Conservation (phyloP, 148 eudicot species). For the Nyssa sinensis region DNA sequence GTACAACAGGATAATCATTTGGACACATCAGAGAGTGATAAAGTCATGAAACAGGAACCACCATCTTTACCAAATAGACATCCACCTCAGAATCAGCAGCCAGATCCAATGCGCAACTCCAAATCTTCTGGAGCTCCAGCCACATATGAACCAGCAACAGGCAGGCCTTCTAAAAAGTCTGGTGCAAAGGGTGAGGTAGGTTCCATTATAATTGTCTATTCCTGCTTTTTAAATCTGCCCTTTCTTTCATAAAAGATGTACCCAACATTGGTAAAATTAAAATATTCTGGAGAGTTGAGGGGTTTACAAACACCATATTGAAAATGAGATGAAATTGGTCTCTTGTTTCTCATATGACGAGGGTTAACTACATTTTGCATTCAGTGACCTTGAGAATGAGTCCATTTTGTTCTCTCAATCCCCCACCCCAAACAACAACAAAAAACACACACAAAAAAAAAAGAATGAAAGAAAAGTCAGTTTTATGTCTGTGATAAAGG, state of each 20-base stretch:
- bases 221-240: background rate
- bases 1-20: slow-evolving; percentile 28
- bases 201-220: background rate
- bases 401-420: background rate
- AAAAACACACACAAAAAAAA: too few relatives aligned
- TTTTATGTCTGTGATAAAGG: too few relatives aligned
- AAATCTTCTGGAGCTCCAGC: too few relatives aligned
- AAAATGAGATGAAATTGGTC: background rate
- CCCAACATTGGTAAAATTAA: too few relatives aligned
- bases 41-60: slow-evolving; percentile 31
- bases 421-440: too few relatives aligned
- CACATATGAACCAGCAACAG: slow-evolving; percentile 17
- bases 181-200: slow-evolving; percentile 63
- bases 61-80: slow-evolving; percentile 21
- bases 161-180: slow-evolving; percentile 41
- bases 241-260: background rate
- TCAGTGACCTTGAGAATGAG: background rate
- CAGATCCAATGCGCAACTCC: slow-evolving; percentile 26
- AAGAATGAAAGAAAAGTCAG: too few relatives aligned
- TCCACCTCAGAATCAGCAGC: slow-evolving; percentile 29
- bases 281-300: background rate
- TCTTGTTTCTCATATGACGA: background rate
- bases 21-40: slow-evolving; percentile 37
- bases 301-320: background rate
- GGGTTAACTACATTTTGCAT: background rate